Evolutionary conservation across 2,329 filamentous ascomycete genomes (phyloP).

Genomic region (Ophiostoma ulmi): DNA sequence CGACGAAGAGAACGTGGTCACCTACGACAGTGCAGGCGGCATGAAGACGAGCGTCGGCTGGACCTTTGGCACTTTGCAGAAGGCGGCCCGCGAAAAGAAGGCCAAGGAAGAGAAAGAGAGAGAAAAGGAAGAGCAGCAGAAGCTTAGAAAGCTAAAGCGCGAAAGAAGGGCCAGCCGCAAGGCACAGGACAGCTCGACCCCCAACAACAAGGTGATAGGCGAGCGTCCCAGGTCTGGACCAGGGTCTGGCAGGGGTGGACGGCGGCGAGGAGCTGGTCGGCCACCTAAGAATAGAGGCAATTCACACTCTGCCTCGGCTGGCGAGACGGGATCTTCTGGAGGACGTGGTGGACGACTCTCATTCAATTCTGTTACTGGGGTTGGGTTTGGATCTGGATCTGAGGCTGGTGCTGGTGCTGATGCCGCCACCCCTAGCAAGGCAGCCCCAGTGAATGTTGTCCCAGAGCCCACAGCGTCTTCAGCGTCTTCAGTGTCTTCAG

Average conservation of each 20-base stretch:
- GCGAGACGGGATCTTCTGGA: background rate
- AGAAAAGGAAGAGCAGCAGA: background rate
- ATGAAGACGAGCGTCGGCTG: constrained; percentile 18
- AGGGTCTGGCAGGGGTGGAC: constrained; percentile 26
- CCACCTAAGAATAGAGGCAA: constrained; percentile 23
- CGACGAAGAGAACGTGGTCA: constrained; percentile 11
- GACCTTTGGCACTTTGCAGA: background rate
- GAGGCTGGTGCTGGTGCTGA: constrained; percentile 13
- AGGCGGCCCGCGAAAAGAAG: constrained; percentile 1
- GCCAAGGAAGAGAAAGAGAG: background rate
- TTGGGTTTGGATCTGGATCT: background rate
- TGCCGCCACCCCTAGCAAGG: constrained; percentile 10
- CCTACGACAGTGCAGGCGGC: background rate
- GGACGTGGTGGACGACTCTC: background rate
- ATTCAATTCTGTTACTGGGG: background rate
- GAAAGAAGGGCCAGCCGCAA: background rate
- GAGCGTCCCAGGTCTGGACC: constrained; percentile 17
- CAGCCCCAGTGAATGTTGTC: background rate
- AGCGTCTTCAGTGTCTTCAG: constrained; percentile 22
- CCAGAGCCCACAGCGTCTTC: constrained; percentile 16
- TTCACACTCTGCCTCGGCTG: constrained; percentile 2
- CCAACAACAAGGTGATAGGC: background rate
- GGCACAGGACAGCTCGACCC: background rate
- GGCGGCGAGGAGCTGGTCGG: constrained; percentile 25
- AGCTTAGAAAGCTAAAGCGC: constrained; percentile 5